Evolutionary conservation across 2,329 filamentous ascomycete genomes (phyloP), one percentile per base, ranked within the genome.

Genomic region (Claviceps pusilla): DNA sequence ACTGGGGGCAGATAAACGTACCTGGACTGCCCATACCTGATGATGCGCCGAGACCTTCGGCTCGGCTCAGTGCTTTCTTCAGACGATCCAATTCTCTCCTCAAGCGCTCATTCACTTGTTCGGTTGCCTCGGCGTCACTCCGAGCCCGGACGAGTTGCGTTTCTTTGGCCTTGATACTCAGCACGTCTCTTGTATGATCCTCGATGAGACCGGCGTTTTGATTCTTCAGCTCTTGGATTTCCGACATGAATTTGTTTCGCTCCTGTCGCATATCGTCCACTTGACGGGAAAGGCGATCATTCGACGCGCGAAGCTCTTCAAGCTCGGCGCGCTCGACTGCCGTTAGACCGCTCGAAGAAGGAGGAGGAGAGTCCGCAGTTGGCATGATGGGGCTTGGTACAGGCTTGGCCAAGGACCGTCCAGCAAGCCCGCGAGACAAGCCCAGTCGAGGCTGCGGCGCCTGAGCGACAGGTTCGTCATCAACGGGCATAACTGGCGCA

Each of bases 141-240:
- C 90, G 80, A 11, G 93, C 90, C 48, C 93, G 84, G 10, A 97
- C 91, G 5, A 98, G 78, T 63, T 98, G 93, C 3, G 93, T 97
- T 69, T 98, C 93, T 70, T 98, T 98, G 14, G 93, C 93, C 68
- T 97, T 97, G 72, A 98, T 94, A 61, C 89, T 93, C 46, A 98
- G 76, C 0, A 96, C 89, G 63, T 98, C 91, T 50, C 91, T 80
- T 0, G 93, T 98, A 67, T 97, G 91, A 63, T 97, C 91, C 69
- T 98, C 93, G 57, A 98, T 98, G 39, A 98, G 76, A 58, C 93
- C 86, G 29, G 93, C 93, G 64, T 98, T 98, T 66, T 96, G 89
- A 63, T 95, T 94, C 71, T 96, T 94, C 35, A 98, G 78, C 69
- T 97, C 93, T 61, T 91, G 86, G 46, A 97, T 85, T 67, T 96